These are phyloP conservation scores for Myriangium duriaei DNA, from an alignment of 2,329 filamentous ascomycete species.

Conservation along the genomic window DNA sequence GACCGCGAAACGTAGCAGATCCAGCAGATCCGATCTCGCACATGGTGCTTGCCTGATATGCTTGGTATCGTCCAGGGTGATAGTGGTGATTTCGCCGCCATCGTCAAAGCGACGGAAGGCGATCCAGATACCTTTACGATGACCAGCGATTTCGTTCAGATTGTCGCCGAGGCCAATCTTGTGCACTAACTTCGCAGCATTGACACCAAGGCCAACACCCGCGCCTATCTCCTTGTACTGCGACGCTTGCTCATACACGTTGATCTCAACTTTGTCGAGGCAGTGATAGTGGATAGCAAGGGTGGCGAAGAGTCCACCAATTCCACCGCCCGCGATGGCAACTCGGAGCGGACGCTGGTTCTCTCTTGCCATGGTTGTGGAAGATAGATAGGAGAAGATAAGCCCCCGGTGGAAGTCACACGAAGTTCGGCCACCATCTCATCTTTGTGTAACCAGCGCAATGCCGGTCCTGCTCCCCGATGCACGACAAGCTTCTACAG, in stretches of 20 bases:
- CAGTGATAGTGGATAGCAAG: constrained; percentile 26
- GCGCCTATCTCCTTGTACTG: constrained; percentile 26
- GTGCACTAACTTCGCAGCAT: constrained; percentile 24
- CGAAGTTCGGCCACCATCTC: too few species aligned
- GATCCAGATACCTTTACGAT: constrained; percentile 22
- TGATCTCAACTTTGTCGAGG: constrained; percentile 20
- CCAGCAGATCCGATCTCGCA: constrained; percentile 19
- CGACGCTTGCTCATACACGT: constrained; percentile 26
- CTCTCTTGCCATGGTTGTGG: neutral
- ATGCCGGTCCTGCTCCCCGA: too few species aligned
- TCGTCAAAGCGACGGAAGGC: constrained; percentile 26
- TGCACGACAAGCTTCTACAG: too few species aligned
- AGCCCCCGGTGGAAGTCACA: too few species aligned
- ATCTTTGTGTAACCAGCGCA: too few species aligned
- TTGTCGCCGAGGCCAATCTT: constrained; percentile 23
- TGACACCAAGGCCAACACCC: constrained; percentile 25
- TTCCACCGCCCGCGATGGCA: constrained; percentile 29
- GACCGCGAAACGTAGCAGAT: constrained; percentile 16
- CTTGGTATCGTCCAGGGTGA: constrained; percentile 18
- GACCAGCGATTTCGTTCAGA: constrained; percentile 20
- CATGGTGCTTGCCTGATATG: constrained; percentile 15
- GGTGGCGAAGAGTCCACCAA: constrained; percentile 27
- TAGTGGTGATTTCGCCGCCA: constrained; percentile 22
- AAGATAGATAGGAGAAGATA: too few species aligned
- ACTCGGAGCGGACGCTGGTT: constrained; percentile 16